Evolutionary conservation across 768 basidiomycete genomes (phyloP), one percentile per base, ranked within the genome.

Genomic region (Dioszegia aurantiaca): DNA sequence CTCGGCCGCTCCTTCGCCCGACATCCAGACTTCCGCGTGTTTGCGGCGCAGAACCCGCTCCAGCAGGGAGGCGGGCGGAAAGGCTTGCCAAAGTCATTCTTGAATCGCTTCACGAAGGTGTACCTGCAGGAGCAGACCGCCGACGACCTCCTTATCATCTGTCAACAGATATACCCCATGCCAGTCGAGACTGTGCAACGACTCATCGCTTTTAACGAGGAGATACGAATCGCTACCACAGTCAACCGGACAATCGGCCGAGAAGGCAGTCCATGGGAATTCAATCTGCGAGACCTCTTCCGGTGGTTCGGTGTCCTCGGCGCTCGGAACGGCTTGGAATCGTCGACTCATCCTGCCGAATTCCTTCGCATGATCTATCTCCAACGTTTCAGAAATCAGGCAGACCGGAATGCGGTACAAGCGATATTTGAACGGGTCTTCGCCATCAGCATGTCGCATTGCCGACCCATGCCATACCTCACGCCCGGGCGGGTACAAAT

Each of bases 61-160:
- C 85, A 86, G 60, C 95, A 99, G 80, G 95, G 95, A 23, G 93
- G 95, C 54, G 93, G 94, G 16, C 85, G 95, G 36, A 99, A 99
- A 77, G 95, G 95, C 19, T 82, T 99, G 5, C 95, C 95, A 0
- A 94, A 90, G 72, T 98, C 95, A 0, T 99, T 95, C 78, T 81
- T 98, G 55, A 95, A 99, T 76, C 86, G 95, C 16, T 99, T 99
- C 79, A 97, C 90, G n/a, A 93, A 92, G 75, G 95, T 98, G 39
- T 91, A 91, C 71, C 79, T 97, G 44, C 86, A 92, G 66, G 89
- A 94, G 65, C 83, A 98, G 36, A 83, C 85, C 0, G 74, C 86
- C 0, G 78, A 82, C 30, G 95, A 99, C 76, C 80, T 95, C 53
- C 80, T 86, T 42, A 77, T 86, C 21, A 86, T 97, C 58, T 93